Base-by-base conservation (phyloP, 108 stramenopile genomes). In the Epipyxis sp. region DNA sequence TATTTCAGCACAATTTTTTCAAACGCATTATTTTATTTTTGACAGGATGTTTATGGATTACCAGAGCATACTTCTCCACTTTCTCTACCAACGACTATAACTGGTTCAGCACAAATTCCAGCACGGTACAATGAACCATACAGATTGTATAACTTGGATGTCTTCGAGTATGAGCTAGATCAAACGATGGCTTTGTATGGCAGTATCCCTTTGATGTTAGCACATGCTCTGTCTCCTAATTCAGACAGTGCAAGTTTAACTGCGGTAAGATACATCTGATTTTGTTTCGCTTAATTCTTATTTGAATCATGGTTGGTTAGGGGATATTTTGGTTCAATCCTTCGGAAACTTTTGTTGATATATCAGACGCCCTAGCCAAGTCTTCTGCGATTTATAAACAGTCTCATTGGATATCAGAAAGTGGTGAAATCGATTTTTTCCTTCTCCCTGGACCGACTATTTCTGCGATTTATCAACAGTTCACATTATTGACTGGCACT, bases 261-360 rank as follows among this genome's bases (percentile, higher is more conserved):
- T n/a, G n/a, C 54, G 25, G 54, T 57, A 57, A 57, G 54, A n/a
- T 57, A n/a, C 54, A 57, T 57, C n/a, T n/a, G n/a, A n/a, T n/a
- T n/a, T n/a, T n/a, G n/a, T n/a, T n/a, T n/a, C n/a, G n/a, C n/a
- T n/a, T n/a, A n/a, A n/a, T n/a, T n/a, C n/a, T n/a, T n/a, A n/a
- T n/a, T n/a, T n/a, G n/a, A n/a, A n/a, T n/a, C n/a, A n/a, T n/a
- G n/a, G n/a, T n/a, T n/a, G n/a, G n/a, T n/a, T n/a, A n/a, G n/a
- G n/a, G n/a, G n/a, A n/a, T 91, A 1, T 99, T 99, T 78, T 96
- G 93, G 91, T 91, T 94, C 90, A 98, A 99, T 84, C 98, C 98
- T 35, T 90, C 94, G 3, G 98, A 99, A 88, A 97, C 96, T 13
- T 99, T 94, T 84, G 92, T 99, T 1, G 98, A 99, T 85, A 86